phyloP scores from a whole-genome alignment of 1,284 basidiomycete genomes.

The Neolentinus lepideus region DNA sequence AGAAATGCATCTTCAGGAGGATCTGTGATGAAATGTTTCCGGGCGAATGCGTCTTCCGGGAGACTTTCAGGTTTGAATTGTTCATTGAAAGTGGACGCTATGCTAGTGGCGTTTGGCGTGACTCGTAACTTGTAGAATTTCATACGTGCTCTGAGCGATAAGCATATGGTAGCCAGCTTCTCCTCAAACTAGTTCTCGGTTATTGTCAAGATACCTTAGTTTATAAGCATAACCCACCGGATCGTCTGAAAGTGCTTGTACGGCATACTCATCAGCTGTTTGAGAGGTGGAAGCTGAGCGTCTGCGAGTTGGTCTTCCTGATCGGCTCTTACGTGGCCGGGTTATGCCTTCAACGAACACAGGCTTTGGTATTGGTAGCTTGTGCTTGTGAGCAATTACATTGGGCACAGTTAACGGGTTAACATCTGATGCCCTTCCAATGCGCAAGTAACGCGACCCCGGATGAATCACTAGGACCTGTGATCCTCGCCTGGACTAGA shows the following conservation, averaged over 20 bases:
- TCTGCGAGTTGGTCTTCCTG: constrained; percentile 10
- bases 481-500: constrained; percentile 50
- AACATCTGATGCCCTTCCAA: constrained; percentile 89
- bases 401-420: constrained; percentile 69
- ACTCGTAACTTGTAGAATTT: constrained; percentile 83
- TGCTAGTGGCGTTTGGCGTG: constrained; percentile 65
- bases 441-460: constrained; percentile 80
- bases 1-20: constrained; percentile 39
- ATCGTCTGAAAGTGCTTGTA: constrained; percentile 42
- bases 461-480: constrained; percentile 90
- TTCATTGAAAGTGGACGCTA: constrained; percentile 71
- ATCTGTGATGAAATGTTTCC: constrained; percentile 74
- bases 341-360: constrained; percentile 42
- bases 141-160: constrained; percentile 79
- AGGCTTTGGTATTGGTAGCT: constrained; percentile 32
- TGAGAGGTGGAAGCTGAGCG: constrained; percentile 10
- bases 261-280: constrained; percentile 38
- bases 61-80: constrained; percentile 77
- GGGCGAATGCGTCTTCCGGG: constrained; percentile 69
- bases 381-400: constrained; percentile 69
- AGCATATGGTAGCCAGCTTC: constrained; percentile 65
- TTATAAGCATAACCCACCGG: constrained; percentile 36
- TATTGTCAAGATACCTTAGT: background rate
- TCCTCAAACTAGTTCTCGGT: constrained; percentile 48
- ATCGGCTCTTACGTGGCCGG: constrained; percentile 36